Evolutionary conservation across 176 grass and related monocot genomes (phyloP), one percentile per base, ranked within the genome.

Genomic region (Eremochloa ophiuroides): DNA sequence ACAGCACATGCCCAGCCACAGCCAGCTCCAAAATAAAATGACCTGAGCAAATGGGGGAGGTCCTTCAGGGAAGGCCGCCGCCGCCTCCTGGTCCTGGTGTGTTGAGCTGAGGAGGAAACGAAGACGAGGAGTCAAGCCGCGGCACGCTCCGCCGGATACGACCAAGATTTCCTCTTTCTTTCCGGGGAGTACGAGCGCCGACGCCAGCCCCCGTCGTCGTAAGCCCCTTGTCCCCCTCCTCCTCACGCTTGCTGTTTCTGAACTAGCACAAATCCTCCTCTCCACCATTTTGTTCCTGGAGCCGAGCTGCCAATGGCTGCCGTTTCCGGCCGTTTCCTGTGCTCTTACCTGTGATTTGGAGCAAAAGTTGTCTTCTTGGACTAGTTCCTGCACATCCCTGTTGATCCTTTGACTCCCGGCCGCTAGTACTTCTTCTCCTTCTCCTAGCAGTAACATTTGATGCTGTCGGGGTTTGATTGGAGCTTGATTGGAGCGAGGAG

Each of bases 111-210:
- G n/a, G n/a, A n/a, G n/a, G n/a, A n/a, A n/a, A n/a, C n/a, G n/a
- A n/a, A n/a, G n/a, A n/a, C n/a, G n/a, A n/a, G n/a, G n/a, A n/a
- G n/a, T n/a, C 71, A 1, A 79, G 66, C 20, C 14, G 79, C 72
- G 4, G 3, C 55, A 43, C 0, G 69, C 60, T 35, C 20, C 34
- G 9, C 2, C 22, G 72, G 39, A 35, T 33, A 37, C 37, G 2
- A 29, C 56, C 59, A 33, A 56, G 46, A 67, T 67, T 74, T 74
- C 66, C 22, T 79, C 74, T 38, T 64, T 48, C n/a, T n/a, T n/a
- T 14, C 2, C 1, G 4, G 34, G 5, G 40, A 85, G 38, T 74
- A 38, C 59, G 65, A 27, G 22, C 16, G 27, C 67, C 74, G 17
- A 41, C 39, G 30, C 72, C 51, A 41, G 1, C 3, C 18, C 0